Conservation (phyloP, 768 basidiomycete genomes). For the Coprinopsis sp. region DNA sequence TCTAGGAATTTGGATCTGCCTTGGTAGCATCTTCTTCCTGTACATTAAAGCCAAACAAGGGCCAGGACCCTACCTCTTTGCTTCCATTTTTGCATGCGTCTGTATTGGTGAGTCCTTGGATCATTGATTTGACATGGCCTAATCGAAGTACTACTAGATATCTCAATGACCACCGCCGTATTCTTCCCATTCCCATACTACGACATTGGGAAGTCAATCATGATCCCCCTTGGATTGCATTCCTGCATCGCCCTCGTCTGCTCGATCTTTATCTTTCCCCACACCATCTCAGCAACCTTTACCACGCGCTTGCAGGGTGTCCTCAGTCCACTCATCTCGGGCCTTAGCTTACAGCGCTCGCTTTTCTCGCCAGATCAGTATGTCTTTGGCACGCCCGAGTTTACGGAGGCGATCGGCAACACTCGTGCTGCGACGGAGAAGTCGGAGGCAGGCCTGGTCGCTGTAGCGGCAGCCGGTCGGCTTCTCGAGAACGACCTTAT, state of each 20-base stretch:
- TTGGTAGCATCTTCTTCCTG: constrained; percentile 52
- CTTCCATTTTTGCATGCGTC: constrained; percentile 56
- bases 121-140: background rate
- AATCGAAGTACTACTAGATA: constrained; percentile 36
- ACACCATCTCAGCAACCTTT: constrained; percentile 57
- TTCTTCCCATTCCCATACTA: constrained; percentile 69
- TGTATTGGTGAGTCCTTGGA: constrained; percentile 40
- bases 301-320: constrained; percentile 44
- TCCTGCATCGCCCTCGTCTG: constrained; percentile 46
- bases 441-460: constrained; percentile 47
- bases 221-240: constrained; percentile 42
- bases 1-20: constrained; percentile 56
- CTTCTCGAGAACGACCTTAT: constrained; percentile 57
- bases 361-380: constrained; percentile 45
- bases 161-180: constrained; percentile 49
- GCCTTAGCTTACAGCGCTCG: constrained; percentile 41
- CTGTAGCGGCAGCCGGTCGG: constrained; percentile 46
- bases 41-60: constrained; percentile 57
- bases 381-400: constrained; percentile 37
- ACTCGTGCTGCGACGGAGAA: constrained; percentile 30
- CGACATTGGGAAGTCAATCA: constrained; percentile 41
- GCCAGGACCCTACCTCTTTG: constrained; percentile 59
- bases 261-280: constrained; percentile 58
- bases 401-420: constrained; percentile 24
- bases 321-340: constrained; percentile 41